phyloP scores from a whole-genome alignment of 2,329 filamentous ascomycete species.

The Leptographium lundbergii region DNA sequence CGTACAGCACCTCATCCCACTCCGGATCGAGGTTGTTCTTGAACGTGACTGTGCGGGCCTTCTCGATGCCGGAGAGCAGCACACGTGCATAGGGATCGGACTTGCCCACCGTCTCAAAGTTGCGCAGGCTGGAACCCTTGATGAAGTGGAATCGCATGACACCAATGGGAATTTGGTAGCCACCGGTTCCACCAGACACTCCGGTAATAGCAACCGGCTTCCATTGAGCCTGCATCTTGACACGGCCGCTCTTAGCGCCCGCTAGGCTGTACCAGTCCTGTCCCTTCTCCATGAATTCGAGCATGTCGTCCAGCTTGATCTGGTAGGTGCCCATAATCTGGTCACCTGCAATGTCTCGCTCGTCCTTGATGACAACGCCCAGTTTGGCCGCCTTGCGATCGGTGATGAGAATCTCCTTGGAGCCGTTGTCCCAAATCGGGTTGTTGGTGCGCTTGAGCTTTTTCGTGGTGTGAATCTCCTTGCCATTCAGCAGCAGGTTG shows the following conservation, averaged over 20 bases:
- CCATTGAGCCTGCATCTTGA: conserved; percentile 88
- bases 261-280: conserved; percentile 92
- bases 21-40: conserved; percentile 91
- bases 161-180: conserved; percentile 87
- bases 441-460: conserved; percentile 96
- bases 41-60: conserved; percentile 86
- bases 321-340: conserved; percentile 84
- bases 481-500: conserved; percentile 76
- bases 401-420: conserved; percentile 89
- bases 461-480: conserved; percentile 78
- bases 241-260: conserved; percentile 69
- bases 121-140: conserved; percentile 69
- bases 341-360: conserved; percentile 72
- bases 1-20: conserved; percentile 91
- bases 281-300: conserved; percentile 81
- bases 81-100: conserved; percentile 91
- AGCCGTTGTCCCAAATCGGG: conserved; percentile 86
- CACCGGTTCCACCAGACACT: conserved; percentile 61
- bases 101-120: conserved; percentile 90
- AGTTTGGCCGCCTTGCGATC: conserved; percentile 84
- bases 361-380: conserved; percentile 89
- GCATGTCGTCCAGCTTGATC: conserved; percentile 87
- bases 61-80: conserved; percentile 78
- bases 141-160: conserved; percentile 92
- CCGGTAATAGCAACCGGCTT: conserved; percentile 84